These are phyloP conservation scores for Claviceps fusiformis DNA, from an alignment of 2,329 filamentous ascomycete genomes.

Conservation along the genomic window DNA sequence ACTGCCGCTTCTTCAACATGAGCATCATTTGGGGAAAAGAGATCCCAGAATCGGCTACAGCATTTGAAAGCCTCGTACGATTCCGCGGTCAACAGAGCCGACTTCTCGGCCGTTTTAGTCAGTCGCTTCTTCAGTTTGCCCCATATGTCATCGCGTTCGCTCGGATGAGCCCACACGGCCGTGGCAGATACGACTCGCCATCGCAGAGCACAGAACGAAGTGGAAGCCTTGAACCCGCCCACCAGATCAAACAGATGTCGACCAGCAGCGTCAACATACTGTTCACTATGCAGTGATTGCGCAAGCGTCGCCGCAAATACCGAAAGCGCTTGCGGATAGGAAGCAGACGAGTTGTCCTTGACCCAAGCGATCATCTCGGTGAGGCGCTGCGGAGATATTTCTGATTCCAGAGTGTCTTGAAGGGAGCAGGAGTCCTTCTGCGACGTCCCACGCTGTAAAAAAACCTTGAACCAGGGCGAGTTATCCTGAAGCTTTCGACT, in stretches of 20 bases:
- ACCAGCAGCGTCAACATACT: conserved; percentile 28
- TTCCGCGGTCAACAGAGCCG: conserved; percentile 19
- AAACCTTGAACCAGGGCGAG: conserved; percentile 22
- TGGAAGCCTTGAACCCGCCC: conserved; percentile 16
- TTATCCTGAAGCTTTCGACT: conserved; percentile 12
- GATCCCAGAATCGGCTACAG: conserved; percentile 24
- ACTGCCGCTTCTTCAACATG: conserved; percentile 16
- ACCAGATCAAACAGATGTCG: conserved; percentile 24
- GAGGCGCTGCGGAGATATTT: conserved; percentile 32
- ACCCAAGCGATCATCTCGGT: conserved; percentile 30
- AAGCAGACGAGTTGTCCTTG: conserved; percentile 19
- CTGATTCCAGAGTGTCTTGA: conserved; percentile 24
- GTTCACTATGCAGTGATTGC: conserved; percentile 26
- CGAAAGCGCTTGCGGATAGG: conserved; percentile 20
- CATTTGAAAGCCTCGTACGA: conserved; percentile 29
- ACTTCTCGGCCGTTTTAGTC: conserved; percentile 19
- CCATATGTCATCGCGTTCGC: conserved; percentile 22
- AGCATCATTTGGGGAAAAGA: conserved; percentile 23
- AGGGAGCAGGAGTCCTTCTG: conserved; percentile 7
- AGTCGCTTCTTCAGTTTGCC: conserved; percentile 17
- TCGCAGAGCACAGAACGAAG: conserved; percentile 21
- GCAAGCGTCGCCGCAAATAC: conserved; percentile 30
- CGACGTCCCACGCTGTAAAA: conserved; percentile 10
- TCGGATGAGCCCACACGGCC: conserved; percentile 20
- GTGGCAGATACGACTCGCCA: conserved; percentile 26